Percentiles rank a stretch among this genome's conserved stretches.
Conservation (phyloP, 2,329 filamentous ascomycete species). For the Neocatenulostroma microsporum region DNA sequence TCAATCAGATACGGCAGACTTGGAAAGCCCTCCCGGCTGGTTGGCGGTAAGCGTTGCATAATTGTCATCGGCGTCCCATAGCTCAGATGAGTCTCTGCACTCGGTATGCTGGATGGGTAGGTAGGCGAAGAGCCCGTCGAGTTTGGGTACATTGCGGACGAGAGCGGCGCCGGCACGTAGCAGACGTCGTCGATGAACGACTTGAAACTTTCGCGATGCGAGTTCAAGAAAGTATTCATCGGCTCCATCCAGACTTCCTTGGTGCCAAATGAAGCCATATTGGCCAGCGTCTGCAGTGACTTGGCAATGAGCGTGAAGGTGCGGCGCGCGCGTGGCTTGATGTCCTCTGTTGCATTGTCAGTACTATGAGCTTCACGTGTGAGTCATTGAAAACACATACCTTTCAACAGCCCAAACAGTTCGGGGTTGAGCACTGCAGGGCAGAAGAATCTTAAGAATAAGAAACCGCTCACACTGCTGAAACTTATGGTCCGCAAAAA, state of each 20-base stretch:
- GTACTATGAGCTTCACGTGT: neutral
- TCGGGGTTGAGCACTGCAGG: slow-evolving; percentile 95
- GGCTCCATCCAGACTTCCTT: slow-evolving; percentile 99
- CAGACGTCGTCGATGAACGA: slow-evolving; percentile 82
- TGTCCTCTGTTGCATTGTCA: slow-evolving; percentile 55
- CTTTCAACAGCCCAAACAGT: slow-evolving; percentile 75
- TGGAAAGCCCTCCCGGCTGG: slow-evolving; percentile 83
- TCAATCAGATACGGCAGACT: slow-evolving; percentile 91
- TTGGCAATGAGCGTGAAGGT: slow-evolving; percentile 91
- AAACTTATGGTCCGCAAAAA: slow-evolving; percentile 84
- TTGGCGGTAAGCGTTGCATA: slow-evolving; percentile 67
- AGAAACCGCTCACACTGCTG: slow-evolving; percentile 88
- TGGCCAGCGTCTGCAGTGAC: slow-evolving; percentile 80
- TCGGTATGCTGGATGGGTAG: slow-evolving; percentile 21
- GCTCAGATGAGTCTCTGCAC: slow-evolving; percentile 27
- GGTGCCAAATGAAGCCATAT: slow-evolving; percentile 82
- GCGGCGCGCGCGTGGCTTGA: slow-evolving; percentile 71
- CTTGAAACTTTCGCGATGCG: slow-evolving; percentile 72
- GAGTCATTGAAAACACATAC: slow-evolving; percentile 35
- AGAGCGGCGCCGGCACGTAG: slow-evolving; percentile 64
- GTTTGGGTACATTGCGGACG: slow-evolving; percentile 37
- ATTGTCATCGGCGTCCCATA: slow-evolving; percentile 94
- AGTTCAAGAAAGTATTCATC: slow-evolving; percentile 80
- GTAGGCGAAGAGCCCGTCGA: slow-evolving; percentile 19
- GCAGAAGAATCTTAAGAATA: slow-evolving; percentile 92